phyloP scores from a whole-genome alignment of 345 rosid genomes.

The Carallia pectinifolia region DNA sequence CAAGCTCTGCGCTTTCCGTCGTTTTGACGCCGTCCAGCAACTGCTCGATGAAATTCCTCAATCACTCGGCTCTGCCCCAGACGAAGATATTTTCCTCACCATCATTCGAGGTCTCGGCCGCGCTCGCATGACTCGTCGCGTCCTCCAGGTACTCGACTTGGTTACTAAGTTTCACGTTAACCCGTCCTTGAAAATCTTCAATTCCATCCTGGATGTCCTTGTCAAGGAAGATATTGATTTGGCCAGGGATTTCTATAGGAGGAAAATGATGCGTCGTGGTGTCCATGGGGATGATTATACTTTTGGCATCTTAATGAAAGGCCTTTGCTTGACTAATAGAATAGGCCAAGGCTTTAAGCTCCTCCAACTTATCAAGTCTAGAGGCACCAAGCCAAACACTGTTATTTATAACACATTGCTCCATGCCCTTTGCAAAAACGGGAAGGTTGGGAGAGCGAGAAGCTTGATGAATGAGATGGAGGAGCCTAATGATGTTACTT shows the following conservation, averaged over 20 bases:
- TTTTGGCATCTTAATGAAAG: constrained; percentile 84
- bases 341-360: constrained; percentile 83
- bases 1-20: constrained; percentile 59
- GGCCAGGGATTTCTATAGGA: constrained; percentile 73
- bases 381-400: constrained; percentile 47
- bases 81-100: constrained; percentile 61
- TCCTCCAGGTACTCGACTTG: constrained; percentile 52
- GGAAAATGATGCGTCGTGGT: constrained; percentile 68
- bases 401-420: constrained; percentile 75
- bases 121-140: constrained; percentile 48
- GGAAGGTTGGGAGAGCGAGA: constrained; percentile 81
- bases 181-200: constrained; percentile 68
- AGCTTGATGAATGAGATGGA: constrained; percentile 75
- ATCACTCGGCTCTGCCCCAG: constrained; percentile 61
- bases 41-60: constrained; percentile 92
- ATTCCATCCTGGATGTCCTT: constrained; percentile 71
- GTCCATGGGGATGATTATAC: constrained; percentile 78
- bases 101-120: constrained; percentile 68
- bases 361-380: constrained; percentile 63
- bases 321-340: constrained; percentile 85
- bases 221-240: constrained; percentile 83
- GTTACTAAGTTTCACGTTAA: constrained; percentile 41
- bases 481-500: constrained; percentile 68
- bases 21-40: constrained; percentile 54
- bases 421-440: constrained; percentile 67